phyloP scores from a whole-genome alignment of 495 filamentous ascomycete genomes.

The Podospora fimiseda region DNA sequence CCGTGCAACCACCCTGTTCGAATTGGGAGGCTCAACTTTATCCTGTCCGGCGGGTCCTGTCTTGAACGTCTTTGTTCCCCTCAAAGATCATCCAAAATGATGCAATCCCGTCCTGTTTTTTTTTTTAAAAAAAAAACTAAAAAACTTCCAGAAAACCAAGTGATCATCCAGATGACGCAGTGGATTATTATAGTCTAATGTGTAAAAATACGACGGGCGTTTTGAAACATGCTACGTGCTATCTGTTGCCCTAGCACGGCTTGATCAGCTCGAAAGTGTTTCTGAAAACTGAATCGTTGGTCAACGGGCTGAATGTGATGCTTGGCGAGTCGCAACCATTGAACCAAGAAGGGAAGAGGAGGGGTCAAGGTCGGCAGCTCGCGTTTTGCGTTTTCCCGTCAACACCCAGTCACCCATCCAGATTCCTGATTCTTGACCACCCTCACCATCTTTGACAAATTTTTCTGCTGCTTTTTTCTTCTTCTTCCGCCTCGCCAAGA shows the following conservation, averaged over 20 bases:
- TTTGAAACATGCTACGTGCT: neutral
- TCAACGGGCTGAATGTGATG: neutral
- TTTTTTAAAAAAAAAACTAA: too few relatives aligned
- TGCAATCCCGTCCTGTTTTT: slow-evolving; percentile 1
- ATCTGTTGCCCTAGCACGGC: neutral
- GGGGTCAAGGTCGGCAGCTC: neutral
- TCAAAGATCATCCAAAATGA: too few relatives aligned
- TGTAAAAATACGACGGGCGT: neutral
- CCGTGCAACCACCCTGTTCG: slow-evolving; percentile 6
- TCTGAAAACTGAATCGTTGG: neutral
- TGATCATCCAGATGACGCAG: slow-evolving; percentile 2
- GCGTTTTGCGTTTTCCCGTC: neutral
- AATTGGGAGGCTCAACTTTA: slow-evolving; percentile 15
- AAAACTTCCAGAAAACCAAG: too few relatives aligned
- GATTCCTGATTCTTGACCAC: too few relatives aligned
- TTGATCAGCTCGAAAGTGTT: neutral
- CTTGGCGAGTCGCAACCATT: neutral
- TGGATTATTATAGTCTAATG: neutral
- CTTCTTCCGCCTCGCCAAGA: neutral
- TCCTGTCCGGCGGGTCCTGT: slow-evolving; percentile 5
- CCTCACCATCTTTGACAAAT: neutral
- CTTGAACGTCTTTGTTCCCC: neutral
- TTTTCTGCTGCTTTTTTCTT: neutral
- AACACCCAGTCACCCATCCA: neutral
- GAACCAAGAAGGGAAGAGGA: too few relatives aligned